phyloP scores from a whole-genome alignment of 2,329 filamentous ascomycete species.

The Neofusicoccum kwambonambiense region DNA sequence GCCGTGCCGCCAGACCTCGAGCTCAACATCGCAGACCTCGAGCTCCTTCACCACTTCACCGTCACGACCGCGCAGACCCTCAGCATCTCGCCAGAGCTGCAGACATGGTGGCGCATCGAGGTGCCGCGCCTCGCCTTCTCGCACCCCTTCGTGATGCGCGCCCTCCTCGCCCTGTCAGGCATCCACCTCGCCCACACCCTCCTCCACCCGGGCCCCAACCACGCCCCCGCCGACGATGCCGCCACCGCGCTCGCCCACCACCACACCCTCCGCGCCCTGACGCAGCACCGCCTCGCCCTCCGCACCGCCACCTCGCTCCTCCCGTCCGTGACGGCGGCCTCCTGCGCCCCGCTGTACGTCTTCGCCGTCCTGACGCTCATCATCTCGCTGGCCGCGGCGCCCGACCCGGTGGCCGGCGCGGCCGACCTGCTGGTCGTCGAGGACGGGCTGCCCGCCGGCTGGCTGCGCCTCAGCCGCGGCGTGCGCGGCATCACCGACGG shows the following conservation, averaged over 20 bases:
- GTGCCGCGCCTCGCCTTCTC: constrained; percentile 39
- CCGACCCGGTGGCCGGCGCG: constrained; percentile 17
- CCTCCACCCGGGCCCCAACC: constrained; percentile 22
- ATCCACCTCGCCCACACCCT: constrained; percentile 42
- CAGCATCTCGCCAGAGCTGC: constrained; percentile 21
- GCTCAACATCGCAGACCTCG: constrained; percentile 23
- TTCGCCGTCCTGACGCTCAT: constrained; percentile 40
- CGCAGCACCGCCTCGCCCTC: constrained; percentile 38
- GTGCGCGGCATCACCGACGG: constrained; percentile 32
- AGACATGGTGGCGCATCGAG: constrained; percentile 24
- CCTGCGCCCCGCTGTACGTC: constrained; percentile 36
- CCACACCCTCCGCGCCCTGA: constrained; percentile 20
- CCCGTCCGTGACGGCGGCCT: constrained; percentile 30
- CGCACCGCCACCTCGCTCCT: constrained; percentile 35
- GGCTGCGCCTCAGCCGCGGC: constrained; percentile 40
- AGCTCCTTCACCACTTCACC: constrained; percentile 33
- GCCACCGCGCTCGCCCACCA: constrained; percentile 28
- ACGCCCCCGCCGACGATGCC: constrained; percentile 18
- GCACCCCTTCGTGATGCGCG: constrained; percentile 45
- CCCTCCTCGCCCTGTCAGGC: constrained; percentile 45
- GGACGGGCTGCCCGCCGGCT: constrained; percentile 36
- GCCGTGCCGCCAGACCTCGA: neutral
- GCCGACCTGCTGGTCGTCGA: constrained; percentile 39
- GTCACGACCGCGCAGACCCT: constrained; percentile 28
- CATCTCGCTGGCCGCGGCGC: neutral